Evolutionary conservation across 1,284 basidiomycete genomes (phyloP), one percentile per base, ranked within the genome.

Genomic region (Moesziomyces parantarcticus): DNA sequence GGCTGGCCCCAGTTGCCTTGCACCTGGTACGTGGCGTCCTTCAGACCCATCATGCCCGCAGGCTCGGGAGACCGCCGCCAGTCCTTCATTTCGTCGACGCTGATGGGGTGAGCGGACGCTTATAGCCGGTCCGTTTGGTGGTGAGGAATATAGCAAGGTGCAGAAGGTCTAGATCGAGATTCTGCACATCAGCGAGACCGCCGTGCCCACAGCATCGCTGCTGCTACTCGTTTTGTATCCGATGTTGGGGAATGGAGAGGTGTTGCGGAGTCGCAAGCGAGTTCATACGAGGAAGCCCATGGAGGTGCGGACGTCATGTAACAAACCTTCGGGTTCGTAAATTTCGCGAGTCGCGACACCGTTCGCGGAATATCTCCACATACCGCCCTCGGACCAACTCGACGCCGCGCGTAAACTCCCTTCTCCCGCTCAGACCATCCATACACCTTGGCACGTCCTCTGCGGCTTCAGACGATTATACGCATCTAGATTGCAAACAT

Each of bases 21-120:
- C 9, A 54, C 26, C 18, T 48, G 34, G 32, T 68, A 68, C n/a
- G 47, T 7, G 18, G 55, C 32, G 10, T 60, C 45, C 39, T 61
- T 56, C 42, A 57, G n/a, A 3, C 74, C 74, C 76, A 78, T 78
- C 75, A 78, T 78, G 42, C 63, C 64, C 0, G 64, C 59, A 7
- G 76, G 76, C 70, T 76, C 76, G 21, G 76, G 76, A 5, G 76
- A 78, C 36, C 73, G 61, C 9, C 64, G 54, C 76, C 76, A 78
- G 40, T 78, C 76, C 43, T 78, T 78, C 76, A 78, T 78, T 18
- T 13, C 72, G n/a, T 11, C 11, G 29, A 32, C 10, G 11, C 29
- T 4, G n/a, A 1, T 11, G 13, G 29, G 10, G 10, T 13, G 13
- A 32, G 29, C 11, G 29, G 10, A 4, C 13, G 29, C 13, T 32